phyloP scores from a whole-genome alignment of 73 alveolate genomes.

The Symbiodinium pilosum region DNA sequence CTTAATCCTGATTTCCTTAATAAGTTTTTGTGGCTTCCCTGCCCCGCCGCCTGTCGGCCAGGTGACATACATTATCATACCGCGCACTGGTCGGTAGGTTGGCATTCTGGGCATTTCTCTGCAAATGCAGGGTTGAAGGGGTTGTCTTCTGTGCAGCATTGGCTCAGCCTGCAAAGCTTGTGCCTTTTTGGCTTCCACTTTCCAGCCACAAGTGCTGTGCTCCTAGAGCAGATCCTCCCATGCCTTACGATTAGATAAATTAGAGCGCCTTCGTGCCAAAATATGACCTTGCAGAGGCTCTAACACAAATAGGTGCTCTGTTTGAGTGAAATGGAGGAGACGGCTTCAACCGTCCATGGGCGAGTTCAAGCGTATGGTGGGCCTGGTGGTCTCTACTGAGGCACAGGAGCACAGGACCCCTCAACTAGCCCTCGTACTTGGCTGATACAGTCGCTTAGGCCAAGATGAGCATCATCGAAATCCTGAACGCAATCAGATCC shows the following conservation, averaged over 20 bases:
- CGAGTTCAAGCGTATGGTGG: constrained; percentile 40
- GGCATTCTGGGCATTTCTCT: neutral
- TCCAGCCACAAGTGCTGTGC: constrained; percentile 13
- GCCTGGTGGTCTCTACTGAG: constrained; percentile 17
- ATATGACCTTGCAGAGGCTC: too few species aligned
- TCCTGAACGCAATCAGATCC: constrained; percentile 4
- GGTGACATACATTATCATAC: neutral
- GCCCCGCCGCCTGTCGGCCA: constrained; percentile 9
- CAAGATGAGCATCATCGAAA: neutral
- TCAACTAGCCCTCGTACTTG: neutral
- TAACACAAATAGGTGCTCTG: too few species aligned
- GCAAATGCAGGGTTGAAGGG: constrained; percentile 6
- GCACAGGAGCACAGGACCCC: neutral
- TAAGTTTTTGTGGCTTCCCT: constrained; percentile 1
- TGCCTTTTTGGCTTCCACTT: neutral
- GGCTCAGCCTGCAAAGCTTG: neutral
- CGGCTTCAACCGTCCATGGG: neutral
- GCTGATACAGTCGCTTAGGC: neutral
- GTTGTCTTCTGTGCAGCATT: neutral
- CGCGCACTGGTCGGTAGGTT: neutral
- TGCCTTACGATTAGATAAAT: too few species aligned
- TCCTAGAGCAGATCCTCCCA: too few species aligned
- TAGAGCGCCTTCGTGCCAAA: too few species aligned
- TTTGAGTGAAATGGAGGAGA: neutral
- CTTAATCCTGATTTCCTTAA: neutral